These are phyloP conservation scores for Cordyceps tenuipes DNA, from an alignment of 2,329 filamentous ascomycete species.

Conservation along the genomic window DNA sequence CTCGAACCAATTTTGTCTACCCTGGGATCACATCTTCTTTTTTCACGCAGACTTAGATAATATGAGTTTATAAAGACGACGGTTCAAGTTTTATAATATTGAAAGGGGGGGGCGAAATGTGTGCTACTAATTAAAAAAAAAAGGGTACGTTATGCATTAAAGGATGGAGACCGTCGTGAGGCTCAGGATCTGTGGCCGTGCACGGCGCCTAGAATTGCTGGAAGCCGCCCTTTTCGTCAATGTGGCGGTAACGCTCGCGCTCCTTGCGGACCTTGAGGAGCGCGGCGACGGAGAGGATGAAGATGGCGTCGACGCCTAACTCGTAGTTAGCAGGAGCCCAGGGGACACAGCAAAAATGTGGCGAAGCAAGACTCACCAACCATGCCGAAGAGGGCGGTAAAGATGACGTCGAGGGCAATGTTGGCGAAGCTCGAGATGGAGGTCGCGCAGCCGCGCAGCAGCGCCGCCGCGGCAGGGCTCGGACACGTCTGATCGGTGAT, in stretches of 20 bases:
- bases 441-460: constrained; percentile 60
- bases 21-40: neutral
- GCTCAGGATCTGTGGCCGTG: neutral
- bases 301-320: constrained; percentile 53
- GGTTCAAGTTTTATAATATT: neutral
- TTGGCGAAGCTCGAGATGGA: constrained; percentile 63
- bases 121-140: too few species aligned
- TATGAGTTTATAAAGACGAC: constrained; percentile 1
- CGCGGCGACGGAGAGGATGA: constrained; percentile 65
- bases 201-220: constrained; percentile 32
- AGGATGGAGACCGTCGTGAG: neutral
- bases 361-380: constrained; percentile 46
- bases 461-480: constrained; percentile 60
- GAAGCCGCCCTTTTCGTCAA: constrained; percentile 67
- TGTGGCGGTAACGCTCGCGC: constrained; percentile 67
- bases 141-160: neutral
- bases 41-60: constrained; percentile 1
- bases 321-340: neutral
- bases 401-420: constrained; percentile 64
- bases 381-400: constrained; percentile 72
- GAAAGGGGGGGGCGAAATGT: neutral
- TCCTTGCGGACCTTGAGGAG: constrained; percentile 75
- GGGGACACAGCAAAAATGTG: too few species aligned
- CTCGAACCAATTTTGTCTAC: neutral
- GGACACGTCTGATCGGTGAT: constrained; percentile 60